Conservation (phyloP, 768 basidiomycete species). For the Psilocybe sp. region DNA sequence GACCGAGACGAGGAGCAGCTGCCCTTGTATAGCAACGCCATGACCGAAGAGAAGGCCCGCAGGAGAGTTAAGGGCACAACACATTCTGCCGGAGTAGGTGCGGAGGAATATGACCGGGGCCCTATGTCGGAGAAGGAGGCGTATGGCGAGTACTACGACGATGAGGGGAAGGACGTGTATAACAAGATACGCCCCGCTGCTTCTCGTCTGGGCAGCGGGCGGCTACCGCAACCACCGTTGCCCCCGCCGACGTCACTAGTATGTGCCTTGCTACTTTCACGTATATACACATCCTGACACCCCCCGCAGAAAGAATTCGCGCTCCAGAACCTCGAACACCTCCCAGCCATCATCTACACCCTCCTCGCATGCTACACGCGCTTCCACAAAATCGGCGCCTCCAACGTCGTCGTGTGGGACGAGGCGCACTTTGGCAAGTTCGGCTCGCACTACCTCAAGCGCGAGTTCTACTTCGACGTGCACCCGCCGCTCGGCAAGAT, state of each 20-base stretch:
- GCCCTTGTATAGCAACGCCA: constrained; percentile 40
- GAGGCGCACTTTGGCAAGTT: constrained; percentile 99
- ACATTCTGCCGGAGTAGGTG: constrained; percentile 14
- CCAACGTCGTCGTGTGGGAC: constrained; percentile 92
- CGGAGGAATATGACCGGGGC: constrained; percentile 10
- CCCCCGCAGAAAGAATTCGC: constrained; percentile 67
- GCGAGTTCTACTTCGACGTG: constrained; percentile 99
- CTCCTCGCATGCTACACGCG: constrained; percentile 93
- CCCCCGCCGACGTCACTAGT: constrained; percentile 70
- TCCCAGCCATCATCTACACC: constrained; percentile 84
- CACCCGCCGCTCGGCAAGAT: constrained; percentile 99
- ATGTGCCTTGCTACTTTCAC: constrained; percentile 22
- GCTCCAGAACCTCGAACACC: constrained; percentile 74
- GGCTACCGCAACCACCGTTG: constrained; percentile 53
- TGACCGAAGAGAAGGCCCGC: constrained; percentile 68
- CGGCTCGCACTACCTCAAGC: constrained; percentile 96
- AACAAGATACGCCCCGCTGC: constrained; percentile 41
- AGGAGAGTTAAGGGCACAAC: constrained; percentile 34
- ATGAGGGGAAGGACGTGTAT: constrained; percentile 52
- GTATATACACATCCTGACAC: constrained; percentile 2
- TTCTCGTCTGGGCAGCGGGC: constrained; percentile 52
- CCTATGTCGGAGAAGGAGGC: constrained; percentile 20
- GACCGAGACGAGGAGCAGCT: constrained; percentile 36
- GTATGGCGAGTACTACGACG: constrained; percentile 34
- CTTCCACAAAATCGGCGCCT: constrained; percentile 87